Conservation (phyloP, 75 land plant genomes). For the Picea sitchensis region DNA sequence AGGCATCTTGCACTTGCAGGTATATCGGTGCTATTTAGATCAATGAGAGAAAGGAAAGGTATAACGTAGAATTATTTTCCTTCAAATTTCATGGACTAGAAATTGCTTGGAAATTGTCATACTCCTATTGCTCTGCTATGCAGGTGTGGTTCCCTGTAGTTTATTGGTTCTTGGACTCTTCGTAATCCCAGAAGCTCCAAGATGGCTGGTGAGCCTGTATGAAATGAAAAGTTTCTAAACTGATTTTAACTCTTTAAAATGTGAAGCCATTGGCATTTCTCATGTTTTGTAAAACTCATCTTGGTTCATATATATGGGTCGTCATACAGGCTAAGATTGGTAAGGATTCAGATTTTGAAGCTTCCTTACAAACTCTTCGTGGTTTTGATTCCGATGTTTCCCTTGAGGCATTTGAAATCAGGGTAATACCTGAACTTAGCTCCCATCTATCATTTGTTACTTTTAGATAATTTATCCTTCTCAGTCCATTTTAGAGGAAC, state of each 20-base stretch:
- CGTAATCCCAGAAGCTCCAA: conserved; percentile 34
- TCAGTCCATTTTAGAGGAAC: neutral
- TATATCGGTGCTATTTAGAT: conserved; percentile 7
- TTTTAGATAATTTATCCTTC: neutral
- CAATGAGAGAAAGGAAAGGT: neutral
- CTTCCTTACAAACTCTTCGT: conserved; percentile 14
- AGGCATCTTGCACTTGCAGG: conserved; percentile 25
- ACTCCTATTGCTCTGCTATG: neutral
- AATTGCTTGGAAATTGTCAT: neutral
- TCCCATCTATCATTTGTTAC: neutral
- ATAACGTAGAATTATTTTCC: neutral
- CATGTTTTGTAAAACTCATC: neutral
- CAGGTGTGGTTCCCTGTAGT: conserved; percentile 21
- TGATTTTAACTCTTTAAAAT: neutral
- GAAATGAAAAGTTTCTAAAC: neutral
- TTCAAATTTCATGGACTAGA: neutral
- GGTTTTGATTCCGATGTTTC: conserved; percentile 24
- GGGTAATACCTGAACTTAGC: conserved; percentile 13
- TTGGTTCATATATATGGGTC: neutral
- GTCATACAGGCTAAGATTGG: conserved; percentile 16
- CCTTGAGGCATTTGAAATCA: conserved; percentile 27
- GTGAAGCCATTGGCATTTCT: neutral
- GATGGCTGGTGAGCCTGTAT: conserved; percentile 27
- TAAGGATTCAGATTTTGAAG: conserved; percentile 8
- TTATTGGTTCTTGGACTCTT: conserved; percentile 23